Evolutionary conservation across 257 asterid genomes (phyloP).

Genomic region (Nicotiana paniculata): DNA sequence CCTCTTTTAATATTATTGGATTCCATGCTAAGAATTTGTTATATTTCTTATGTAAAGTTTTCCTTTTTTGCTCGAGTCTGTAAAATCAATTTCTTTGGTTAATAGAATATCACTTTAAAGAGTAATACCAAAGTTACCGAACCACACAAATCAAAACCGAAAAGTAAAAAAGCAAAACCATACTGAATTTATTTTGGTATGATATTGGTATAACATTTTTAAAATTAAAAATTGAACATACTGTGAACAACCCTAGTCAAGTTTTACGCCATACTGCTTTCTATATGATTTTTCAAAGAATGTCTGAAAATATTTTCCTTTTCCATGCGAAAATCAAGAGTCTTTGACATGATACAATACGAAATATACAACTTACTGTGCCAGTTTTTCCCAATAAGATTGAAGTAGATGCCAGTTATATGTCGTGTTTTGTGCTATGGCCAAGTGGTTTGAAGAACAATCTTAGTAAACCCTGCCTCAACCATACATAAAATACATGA

Average conservation of each 20-base stretch:
- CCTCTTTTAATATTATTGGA: too few relatives aligned
- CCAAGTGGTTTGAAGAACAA: slow-evolving; percentile 10
- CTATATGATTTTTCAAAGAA: neutral
- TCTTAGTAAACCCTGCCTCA: slow-evolving; percentile 17
- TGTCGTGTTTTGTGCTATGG: neutral
- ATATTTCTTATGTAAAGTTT: too few relatives aligned
- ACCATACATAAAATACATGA: slow-evolving; percentile 54
- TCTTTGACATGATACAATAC: neutral
- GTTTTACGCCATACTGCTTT: neutral
- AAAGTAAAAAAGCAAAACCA: too few relatives aligned
- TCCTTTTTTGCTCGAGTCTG: too few relatives aligned
- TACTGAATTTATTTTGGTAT: too few relatives aligned
- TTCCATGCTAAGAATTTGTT: too few relatives aligned
- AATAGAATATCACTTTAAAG: too few relatives aligned
- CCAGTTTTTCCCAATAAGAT: neutral
- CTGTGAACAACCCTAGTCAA: neutral
- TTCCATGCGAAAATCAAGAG: neutral
- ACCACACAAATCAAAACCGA: too few relatives aligned
- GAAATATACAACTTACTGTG: neutral
- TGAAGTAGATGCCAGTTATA: neutral
- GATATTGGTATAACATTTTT: too few relatives aligned
- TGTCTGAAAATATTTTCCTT: neutral
- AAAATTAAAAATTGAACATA: too few relatives aligned
- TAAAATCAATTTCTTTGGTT: too few relatives aligned
- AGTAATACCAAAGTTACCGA: too few relatives aligned